A percentile compares a stretch with the other conserved stretches of the same genome.
Evolutionary conservation across 495 filamentous ascomycete species (phyloP).

Genomic region (Ramalina intermedia): DNA sequence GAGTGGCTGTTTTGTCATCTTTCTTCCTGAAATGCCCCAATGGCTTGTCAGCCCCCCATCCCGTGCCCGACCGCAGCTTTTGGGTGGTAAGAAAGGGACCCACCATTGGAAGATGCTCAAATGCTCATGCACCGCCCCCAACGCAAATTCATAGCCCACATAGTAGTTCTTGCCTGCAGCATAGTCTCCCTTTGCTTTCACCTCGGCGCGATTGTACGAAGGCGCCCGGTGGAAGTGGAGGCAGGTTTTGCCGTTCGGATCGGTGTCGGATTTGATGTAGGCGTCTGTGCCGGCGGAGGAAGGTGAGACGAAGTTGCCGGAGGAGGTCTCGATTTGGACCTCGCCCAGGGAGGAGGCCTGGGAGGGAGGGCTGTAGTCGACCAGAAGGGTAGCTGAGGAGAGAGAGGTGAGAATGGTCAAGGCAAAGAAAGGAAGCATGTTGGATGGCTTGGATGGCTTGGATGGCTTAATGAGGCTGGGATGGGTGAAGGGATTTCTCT

Average conservation of each 20-base stretch:
- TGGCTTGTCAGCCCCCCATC: slow-evolving; percentile 6
- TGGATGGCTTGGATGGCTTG: not conserved
- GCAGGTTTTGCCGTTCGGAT: slow-evolving; percentile 11
- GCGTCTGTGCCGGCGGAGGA: slow-evolving; percentile 3
- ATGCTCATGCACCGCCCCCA: slow-evolving; percentile 11
- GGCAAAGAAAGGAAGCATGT: not conserved
- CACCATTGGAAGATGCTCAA: slow-evolving; percentile 23
- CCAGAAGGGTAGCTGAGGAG: slow-evolving; percentile 2
- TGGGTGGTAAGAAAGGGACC: not conserved
- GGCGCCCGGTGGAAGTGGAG: slow-evolving; percentile 21
- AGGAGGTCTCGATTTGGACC: slow-evolving; percentile 2
- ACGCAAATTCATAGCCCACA: slow-evolving; percentile 21
- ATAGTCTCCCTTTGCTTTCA: slow-evolving; percentile 14
- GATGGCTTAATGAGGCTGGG: no score
- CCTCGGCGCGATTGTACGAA: slow-evolving; percentile 19
- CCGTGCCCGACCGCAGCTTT: not conserved
- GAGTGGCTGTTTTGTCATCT: slow-evolving; percentile 6
- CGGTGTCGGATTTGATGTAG: slow-evolving; percentile 17
- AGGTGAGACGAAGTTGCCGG: not conserved
- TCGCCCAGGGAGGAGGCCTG: not conserved
- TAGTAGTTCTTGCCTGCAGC: slow-evolving; percentile 18
- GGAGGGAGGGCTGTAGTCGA: not conserved
- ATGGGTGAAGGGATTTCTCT: no score
- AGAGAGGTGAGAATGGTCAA: not conserved
- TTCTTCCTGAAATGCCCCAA: not conserved